Base-by-base conservation (phyloP, 192 early-diverging fungal species). In the Coemansia sp. region DNA sequence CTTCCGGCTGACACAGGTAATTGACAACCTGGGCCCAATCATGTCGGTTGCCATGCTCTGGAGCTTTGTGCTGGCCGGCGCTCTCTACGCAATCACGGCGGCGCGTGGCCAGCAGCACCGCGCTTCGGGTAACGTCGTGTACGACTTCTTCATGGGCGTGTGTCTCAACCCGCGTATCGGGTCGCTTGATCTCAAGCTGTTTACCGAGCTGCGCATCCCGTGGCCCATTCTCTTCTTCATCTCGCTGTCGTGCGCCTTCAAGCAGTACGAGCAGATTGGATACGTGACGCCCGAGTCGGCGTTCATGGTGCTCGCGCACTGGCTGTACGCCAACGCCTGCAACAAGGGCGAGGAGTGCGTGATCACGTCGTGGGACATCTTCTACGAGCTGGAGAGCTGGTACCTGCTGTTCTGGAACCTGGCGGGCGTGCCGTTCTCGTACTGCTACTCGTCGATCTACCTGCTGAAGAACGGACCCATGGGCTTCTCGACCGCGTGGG, bases 91-190 rank as follows among this genome's bases (percentile, higher is more conserved):
- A 5, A 74, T 96, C n/a, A 78, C 91, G 0, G 90, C 91, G 1
- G 67, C 79, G n/a, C 89, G 89, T 37, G 95, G 94, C 49, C 92
- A 95, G 82, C 89, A 77, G 75, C 80, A 83, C 75, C 74, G 80
- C 53, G 76, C 76, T 1, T 83, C 94, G 32, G 93, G 94, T 43
- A 94, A 94, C 83, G 57, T 84, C 21, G 65, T 95, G 57, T 98
- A 99, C 81, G 95, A 98, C 76, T 98, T 93, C 74, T 95, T 93
- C 79, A 96, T 99, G 68, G 97, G 97, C 44, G 86, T 95, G 65
- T 95, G 96, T 76, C 85, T 99, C 64, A 97, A 99, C 85, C 97
- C 97, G 57, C 89, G 95, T 61, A 77, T 95, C 65, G 89, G 87
- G 50, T 65, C 76, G 6, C 89, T 96, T 52, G 97, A 98, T 71